phyloP scores from a whole-genome alignment of 2,329 filamentous ascomycete species.

The Fusarium sp. region DNA sequence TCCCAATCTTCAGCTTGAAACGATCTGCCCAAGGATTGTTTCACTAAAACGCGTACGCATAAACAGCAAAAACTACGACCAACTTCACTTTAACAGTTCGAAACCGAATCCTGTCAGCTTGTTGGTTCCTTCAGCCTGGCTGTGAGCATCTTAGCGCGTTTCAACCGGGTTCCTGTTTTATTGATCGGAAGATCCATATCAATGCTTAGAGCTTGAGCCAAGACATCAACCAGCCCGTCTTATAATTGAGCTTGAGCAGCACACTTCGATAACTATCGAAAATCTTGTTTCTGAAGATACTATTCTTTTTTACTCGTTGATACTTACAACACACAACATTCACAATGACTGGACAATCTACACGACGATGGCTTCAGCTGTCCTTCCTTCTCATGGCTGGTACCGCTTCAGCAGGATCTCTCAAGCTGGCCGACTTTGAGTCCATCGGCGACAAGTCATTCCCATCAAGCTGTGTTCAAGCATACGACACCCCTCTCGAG shows the following conservation, averaged over 20 bases:
- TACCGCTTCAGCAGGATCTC: slow-evolving; percentile 37
- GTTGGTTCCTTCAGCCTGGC: slow-evolving; percentile 26
- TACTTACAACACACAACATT: background rate
- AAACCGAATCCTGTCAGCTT: slow-evolving; percentile 20
- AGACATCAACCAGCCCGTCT: slow-evolving; percentile 12
- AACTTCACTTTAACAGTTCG: slow-evolving; percentile 2
- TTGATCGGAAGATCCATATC: slow-evolving; percentile 32
- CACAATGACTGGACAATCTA: slow-evolving; percentile 33
- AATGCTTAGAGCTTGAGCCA: slow-evolving; percentile 20
- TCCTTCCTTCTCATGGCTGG: slow-evolving; percentile 40
- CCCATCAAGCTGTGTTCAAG: slow-evolving; percentile 53
- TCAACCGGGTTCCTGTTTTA: slow-evolving; percentile 40
- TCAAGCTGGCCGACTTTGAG: slow-evolving; percentile 56
- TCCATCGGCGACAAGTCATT: slow-evolving; percentile 52
- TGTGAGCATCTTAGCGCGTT: slow-evolving; percentile 40
- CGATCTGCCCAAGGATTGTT: slow-evolving; percentile 23
- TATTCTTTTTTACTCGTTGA: background rate
- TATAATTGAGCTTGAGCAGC: slow-evolving; percentile 25
- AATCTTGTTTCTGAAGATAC: background rate
- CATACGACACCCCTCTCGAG: slow-evolving; percentile 56
- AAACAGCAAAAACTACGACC: background rate
- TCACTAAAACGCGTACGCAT: slow-evolving; percentile 26
- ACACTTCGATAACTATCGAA: background rate
- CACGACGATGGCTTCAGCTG: slow-evolving; percentile 42
- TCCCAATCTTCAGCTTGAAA: slow-evolving; percentile 11